A percentile compares a stretch with the other conserved stretches of the same genome.
phyloP scores from a whole-genome alignment of 352 stramenopile genomes.

The Pythium brachiatum region DNA sequence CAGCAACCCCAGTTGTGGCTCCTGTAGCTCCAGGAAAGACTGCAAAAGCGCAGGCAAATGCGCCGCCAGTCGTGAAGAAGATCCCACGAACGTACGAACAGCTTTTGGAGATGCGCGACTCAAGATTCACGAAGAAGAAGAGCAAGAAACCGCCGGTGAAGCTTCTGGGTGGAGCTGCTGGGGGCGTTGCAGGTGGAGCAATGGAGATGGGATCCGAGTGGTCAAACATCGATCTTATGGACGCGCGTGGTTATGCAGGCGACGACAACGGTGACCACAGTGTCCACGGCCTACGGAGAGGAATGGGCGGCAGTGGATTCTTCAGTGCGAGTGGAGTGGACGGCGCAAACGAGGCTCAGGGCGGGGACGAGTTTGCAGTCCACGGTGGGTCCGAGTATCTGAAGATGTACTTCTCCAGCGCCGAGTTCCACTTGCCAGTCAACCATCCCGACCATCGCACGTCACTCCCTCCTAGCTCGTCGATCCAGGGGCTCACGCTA shows the following conservation, averaged over 20 bases:
- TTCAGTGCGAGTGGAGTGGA: constrained; percentile 28
- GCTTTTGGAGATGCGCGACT: constrained; percentile 68
- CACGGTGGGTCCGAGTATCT: constrained; percentile 72
- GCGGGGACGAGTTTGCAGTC: constrained; percentile 31
- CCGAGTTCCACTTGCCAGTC: constrained; percentile 65
- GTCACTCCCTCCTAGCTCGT: constrained; percentile 40
- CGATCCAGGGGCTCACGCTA: constrained; percentile 33
- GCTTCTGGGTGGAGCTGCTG: constrained; percentile 1
- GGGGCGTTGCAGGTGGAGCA: constrained; percentile 5
- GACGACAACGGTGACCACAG: constrained; percentile 20
- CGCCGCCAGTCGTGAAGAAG: constrained; percentile 34
- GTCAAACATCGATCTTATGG: constrained; percentile 12
- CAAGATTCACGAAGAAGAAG: constrained; percentile 76
- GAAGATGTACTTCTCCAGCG: constrained; percentile 66
- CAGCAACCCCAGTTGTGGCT: constrained; percentile 37
- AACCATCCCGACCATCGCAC: constrained; percentile 71
- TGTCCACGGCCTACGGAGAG: constrained; percentile 10
- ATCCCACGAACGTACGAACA: constrained; percentile 76
- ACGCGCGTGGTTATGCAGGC: not conserved
- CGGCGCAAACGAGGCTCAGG: constrained; percentile 20
- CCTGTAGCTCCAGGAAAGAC: constrained; percentile 54
- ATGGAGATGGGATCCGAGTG: constrained; percentile 32
- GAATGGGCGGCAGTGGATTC: constrained; percentile 26
- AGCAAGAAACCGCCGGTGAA: constrained; percentile 57
- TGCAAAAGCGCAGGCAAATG: constrained; percentile 26